Evolutionary conservation across 257 asterid species (phyloP), one percentile per base, ranked within the genome.

Genomic region (Nicotiana attenuata): DNA sequence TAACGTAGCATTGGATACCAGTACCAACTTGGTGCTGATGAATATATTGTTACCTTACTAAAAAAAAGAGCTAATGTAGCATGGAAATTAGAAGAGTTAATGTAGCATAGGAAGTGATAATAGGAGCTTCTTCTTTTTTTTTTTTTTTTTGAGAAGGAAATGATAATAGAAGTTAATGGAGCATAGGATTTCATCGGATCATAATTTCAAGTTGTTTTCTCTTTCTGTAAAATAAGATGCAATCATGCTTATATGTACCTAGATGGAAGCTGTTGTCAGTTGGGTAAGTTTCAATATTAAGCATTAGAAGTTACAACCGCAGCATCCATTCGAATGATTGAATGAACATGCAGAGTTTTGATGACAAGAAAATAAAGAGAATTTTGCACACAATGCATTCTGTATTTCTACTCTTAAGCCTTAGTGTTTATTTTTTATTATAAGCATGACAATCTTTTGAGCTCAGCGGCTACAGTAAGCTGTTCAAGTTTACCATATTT

Each of bases 401-500:
- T 6, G 24, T 24, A 50, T 73, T 47, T 73, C 79, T 47, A 45
- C 79, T 50, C 61, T 5, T 24, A 24, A 47, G 33, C 61, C 26
- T 71, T 22, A 7, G 7, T 24, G 26, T 47, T n/a, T 47, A 73
- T 47, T 73, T 24, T 50, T 47, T 24, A 50, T 53, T 73, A 24
- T 22, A 73, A 14, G 79, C 63, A 47, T 73, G 1, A 22, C 50
- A 47, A 73, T 47, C 15, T 14, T 73, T 73, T 24, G 16, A 73
- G 61, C 79, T 73, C 10, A 24, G 41, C 16, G 22, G 79, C 63
- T 22, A 50, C 7, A n/a, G n/a, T n/a, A n/a, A n/a, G n/a, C n/a
- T n/a, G n/a, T n/a, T n/a, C n/a, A n/a, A n/a, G 61, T 73, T 24
- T 47, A 47, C 79, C 61, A 73, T 24, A 73, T n/a, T n/a, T 73